Conservation (phyloP, 2,329 filamentous ascomycete genomes). For the Colletotrichum plurivorum region DNA sequence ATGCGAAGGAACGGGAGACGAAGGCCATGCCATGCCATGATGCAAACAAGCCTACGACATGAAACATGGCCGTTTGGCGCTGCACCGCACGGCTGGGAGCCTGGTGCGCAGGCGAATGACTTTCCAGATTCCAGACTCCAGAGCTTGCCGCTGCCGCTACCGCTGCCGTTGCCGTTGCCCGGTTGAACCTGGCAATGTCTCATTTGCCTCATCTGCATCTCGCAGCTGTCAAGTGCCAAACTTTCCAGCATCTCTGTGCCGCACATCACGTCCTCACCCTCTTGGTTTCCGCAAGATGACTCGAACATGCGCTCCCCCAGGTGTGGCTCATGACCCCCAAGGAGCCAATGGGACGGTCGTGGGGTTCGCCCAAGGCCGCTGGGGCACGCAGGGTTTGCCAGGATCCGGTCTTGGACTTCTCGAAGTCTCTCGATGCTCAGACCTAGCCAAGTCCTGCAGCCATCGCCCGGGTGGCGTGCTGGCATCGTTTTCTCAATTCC, state of each 20-base stretch:
- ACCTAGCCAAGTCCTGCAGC: background rate
- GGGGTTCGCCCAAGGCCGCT: constrained; percentile 11
- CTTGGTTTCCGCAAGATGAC: constrained; percentile 15
- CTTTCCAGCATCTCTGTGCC: background rate
- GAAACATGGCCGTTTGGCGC: constrained; percentile 38
- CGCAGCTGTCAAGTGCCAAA: constrained; percentile 27
- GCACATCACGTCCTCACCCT: constrained; percentile 2
- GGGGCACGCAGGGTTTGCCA: constrained; percentile 18
- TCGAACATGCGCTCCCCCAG: background rate
- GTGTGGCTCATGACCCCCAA: constrained; percentile 29
- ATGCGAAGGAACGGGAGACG: constrained; percentile 19
- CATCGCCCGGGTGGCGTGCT: constrained; percentile 26
- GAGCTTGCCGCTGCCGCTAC: background rate
- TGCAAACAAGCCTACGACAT: constrained; percentile 25
- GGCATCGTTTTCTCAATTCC: background rate
- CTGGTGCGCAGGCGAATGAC: constrained; percentile 12
- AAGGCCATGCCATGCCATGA: constrained; percentile 16
- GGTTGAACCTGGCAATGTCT: constrained; percentile 3
- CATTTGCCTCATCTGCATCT: constrained; percentile 1
- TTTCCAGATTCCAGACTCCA: constrained; percentile 17
- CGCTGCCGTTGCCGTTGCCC: background rate
- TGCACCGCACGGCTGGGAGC: constrained; percentile 25
- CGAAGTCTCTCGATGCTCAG: constrained; percentile 9
- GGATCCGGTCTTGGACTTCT: constrained; percentile 18
- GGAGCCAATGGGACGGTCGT: constrained; percentile 11